Base-by-base conservation (phyloP, 23 red algal species). In the Gracilaria domingensis region DNA sequence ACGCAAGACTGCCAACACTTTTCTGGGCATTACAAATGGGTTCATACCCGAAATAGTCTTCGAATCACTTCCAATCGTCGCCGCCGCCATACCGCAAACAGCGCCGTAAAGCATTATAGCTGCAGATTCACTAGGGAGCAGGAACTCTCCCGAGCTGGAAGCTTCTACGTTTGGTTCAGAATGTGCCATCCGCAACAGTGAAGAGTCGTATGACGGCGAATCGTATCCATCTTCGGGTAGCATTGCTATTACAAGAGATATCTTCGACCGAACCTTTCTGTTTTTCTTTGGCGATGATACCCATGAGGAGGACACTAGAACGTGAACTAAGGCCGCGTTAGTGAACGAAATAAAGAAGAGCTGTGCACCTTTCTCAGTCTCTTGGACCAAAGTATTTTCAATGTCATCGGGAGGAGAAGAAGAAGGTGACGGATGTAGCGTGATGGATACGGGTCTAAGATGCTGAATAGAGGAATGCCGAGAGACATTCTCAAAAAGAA, bases 1-100 rank as follows among this genome's bases (percentile, higher is more conserved):
- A n/a, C n/a, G 72, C 72, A 77, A 50, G 40, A 77, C 72, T 16
- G 72, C 39, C 72, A 77, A 77, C 39, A 77, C 72, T n/a, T 50
- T 50, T 20, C 23, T 48, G 25, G 72, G 72, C 72, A 77, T 50
- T n/a, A 77, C 72, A 28, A 51, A 77, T 14, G 20, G 38, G 12
- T 51, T 33, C 24, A 50, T 28, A 13, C 21, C 45, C 1, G 72
- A 51, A 50, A 30, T 50, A 6, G 38, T 77, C 23, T 50, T 5
- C 25, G 39, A 23, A 23, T 50, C 42, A 8, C 26, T 51, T 49
- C 45, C 72, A 49, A 45, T 45, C 72, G 38, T 49, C 21, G 72
- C 34, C 9, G 72, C 72, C 2, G 72, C 72, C 72, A 77, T 77
- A 18, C 72, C 72, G 23, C 40, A 77, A 49, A 77, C 72, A 25